A percentile compares a stretch with the other conserved stretches of the same genome.
These are phyloP conservation scores for Holtermanniella nyarrowii DNA, from an alignment of 768 basidiomycete species.

Conservation along the genomic window DNA sequence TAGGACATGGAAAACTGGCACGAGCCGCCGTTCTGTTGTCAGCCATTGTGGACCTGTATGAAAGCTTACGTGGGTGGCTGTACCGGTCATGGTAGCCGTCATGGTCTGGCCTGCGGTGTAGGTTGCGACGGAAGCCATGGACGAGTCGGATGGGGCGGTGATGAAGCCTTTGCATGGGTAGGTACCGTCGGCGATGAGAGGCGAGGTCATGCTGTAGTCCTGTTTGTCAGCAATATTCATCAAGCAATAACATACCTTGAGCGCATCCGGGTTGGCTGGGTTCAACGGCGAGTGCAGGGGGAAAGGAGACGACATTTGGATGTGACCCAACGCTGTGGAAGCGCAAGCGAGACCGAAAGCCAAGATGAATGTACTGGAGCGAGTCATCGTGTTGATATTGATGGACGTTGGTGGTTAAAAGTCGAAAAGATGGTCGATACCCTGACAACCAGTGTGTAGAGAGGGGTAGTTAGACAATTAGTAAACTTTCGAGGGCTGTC, in stretches of 20 bases:
- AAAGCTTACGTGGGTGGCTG: conserved; percentile 30
- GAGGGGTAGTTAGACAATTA: no score
- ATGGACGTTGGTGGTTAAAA: no score
- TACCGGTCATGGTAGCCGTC: conserved; percentile 29
- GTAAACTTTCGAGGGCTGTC: no score
- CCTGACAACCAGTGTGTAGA: no score
- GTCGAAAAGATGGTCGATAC: no score
- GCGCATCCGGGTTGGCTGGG: not conserved
- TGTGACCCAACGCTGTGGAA: conserved; percentile 12
- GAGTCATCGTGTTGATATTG: not conserved
- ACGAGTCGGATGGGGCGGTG: conserved; percentile 19
- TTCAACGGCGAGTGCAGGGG: conserved; percentile 10
- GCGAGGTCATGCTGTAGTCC: conserved; percentile 41
- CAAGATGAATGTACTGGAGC: not conserved
- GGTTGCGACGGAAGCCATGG: conserved; percentile 30
- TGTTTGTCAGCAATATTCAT: conserved; percentile 11
- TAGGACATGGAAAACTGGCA: conserved; percentile 43
- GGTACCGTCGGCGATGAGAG: conserved; percentile 31
- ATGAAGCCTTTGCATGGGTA: conserved; percentile 42
- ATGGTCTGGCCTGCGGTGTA: conserved; percentile 36
- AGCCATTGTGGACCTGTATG: not conserved
- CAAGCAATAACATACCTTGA: not conserved
- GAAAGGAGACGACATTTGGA: conserved; percentile 15
- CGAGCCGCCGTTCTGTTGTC: conserved; percentile 34
- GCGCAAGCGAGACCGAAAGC: not conserved